phyloP scores from a whole-genome alignment of 1,139 yeast species.

The Chernovozyma aurita region DNA sequence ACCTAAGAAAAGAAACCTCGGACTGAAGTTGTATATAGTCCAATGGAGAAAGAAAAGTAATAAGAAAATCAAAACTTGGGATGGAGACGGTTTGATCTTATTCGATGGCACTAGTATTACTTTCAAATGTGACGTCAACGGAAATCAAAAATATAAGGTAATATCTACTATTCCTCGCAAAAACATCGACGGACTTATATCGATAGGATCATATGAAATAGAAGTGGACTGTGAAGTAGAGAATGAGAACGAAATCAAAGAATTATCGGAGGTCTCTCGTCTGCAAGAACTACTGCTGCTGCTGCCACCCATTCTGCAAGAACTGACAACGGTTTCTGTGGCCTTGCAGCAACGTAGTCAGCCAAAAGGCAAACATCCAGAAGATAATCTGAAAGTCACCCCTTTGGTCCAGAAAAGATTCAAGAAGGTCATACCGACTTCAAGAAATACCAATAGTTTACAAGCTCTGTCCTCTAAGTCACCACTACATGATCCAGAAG shows the following conservation, averaged over 20 bases:
- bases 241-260: background rate
- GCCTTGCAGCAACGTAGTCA: too few species aligned
- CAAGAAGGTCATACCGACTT: background rate
- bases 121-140: slow-evolving; percentile 13
- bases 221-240: slow-evolving; percentile 22
- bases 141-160: slow-evolving; percentile 12
- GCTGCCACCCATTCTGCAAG: too few species aligned
- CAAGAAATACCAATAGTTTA: background rate
- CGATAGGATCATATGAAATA: slow-evolving; percentile 25
- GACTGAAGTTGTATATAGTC: slow-evolving; percentile 25
- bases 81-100: slow-evolving; percentile 73
- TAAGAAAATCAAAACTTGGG: slow-evolving; percentile 92
- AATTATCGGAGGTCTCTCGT: background rate
- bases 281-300: background rate
- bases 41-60: slow-evolving; percentile 69
- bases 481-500: background rate
- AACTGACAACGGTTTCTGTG: too few species aligned
- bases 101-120: slow-evolving; percentile 13
- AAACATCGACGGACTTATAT: slow-evolving; percentile 11
- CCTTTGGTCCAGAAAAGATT: background rate
- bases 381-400: background rate
- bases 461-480: background rate
- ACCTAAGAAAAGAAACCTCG: background rate
- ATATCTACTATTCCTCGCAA: slow-evolving; percentile 14
- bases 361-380: background rate